These are phyloP conservation scores for Fusarium xyrophilum DNA, from an alignment of 2,329 filamentous ascomycete species.

Conservation along the genomic window DNA sequence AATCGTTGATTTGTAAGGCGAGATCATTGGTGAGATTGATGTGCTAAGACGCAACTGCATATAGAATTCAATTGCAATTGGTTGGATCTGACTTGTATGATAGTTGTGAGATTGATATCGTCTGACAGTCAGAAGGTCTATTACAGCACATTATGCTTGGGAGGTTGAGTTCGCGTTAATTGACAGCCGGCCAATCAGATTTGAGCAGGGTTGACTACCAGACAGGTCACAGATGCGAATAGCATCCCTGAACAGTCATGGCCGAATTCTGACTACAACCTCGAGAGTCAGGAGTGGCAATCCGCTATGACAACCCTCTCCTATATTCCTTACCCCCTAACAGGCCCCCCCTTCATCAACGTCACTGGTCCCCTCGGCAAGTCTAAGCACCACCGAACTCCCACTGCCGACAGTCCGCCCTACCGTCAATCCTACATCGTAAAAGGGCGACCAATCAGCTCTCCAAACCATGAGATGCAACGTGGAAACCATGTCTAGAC, in stretches of 20 bases:
- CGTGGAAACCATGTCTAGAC: neutral
- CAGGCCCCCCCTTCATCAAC: neutral
- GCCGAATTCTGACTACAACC: too few species aligned
- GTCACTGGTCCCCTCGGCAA: neutral
- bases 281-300: neutral
- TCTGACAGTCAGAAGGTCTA: neutral
- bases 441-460: neutral
- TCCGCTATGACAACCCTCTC: neutral
- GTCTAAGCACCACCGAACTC: neutral
- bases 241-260: neutral
- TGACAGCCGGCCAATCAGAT: neutral
- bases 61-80: neutral
- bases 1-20: slow-evolving; percentile 15
- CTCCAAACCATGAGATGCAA: neutral
- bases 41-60: neutral
- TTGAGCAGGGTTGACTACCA: neutral
- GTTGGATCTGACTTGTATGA: rapidly evolving
- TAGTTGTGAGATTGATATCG: neutral
- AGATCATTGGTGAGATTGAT: neutral
- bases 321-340: neutral
- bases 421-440: neutral
- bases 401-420: neutral
- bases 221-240: neutral
- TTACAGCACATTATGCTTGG: rapidly evolving
- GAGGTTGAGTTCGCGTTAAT: neutral